Evolutionary conservation across 2,329 filamentous ascomycete genomes (phyloP), one percentile per base, ranked within the genome.

Genomic region (Zymoseptoria pseudotritici): DNA sequence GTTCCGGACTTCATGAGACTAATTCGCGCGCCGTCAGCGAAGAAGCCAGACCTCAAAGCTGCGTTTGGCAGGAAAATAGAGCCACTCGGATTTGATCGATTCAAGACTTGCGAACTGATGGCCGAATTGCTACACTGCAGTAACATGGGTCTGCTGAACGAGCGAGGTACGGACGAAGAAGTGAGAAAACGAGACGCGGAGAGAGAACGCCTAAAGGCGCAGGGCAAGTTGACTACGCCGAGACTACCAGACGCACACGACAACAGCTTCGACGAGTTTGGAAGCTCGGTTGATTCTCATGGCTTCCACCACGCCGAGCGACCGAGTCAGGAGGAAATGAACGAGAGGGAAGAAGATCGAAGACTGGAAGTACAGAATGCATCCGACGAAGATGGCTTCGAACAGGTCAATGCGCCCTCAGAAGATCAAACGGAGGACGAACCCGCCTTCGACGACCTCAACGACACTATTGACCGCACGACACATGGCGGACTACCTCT

Each of bases 81-180:
- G 74, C 93, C 94, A 3, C 82, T 99, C 9, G 94, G 94, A 2
- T 99, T 99, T 71, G 94, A 99, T 75, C 84, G 94, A 20, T 99
- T 99, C 80, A 99, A 99, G 80, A 97, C 94, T 0, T 99, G 94
- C 74, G 94, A 99, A 76, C 81, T 99, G 61, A 97, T 99, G 94
- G 94, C 94, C 0, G 94, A 99, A 75, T 80, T 99, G 52, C 78
- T 99, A 49, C 94, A 99, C 75, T 99, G 94, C 76, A 97, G 93
- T 74, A 99, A 99, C 73, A 99, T 99, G 94, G 92, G 90, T 5
- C 79, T 99, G 42, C 79, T 99, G 65, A 99, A 99, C 71, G 92
- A 97, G 72, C 80, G 85, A 9, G 94, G 93, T 31, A 92, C 91
- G 10, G 92, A 99, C 72, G 87, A 91, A 65, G 85, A 96, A 65